Conservation (phyloP, 2,329 filamentous ascomycete genomes). For the Ophiostoma ips region DNA sequence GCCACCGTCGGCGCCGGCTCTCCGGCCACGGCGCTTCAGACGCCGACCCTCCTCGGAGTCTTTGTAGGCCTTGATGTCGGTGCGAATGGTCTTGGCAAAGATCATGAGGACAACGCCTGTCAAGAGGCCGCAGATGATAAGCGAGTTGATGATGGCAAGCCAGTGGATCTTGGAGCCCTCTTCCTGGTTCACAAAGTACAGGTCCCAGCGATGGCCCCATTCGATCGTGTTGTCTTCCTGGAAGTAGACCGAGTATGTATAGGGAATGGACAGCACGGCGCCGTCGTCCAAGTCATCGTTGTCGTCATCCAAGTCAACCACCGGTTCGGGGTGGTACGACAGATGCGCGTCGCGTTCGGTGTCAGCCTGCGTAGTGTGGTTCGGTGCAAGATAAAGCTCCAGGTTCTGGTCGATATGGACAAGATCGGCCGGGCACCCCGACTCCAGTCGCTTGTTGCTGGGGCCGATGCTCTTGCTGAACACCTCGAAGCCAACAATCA, state of each 20-base stretch:
- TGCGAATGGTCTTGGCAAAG: slow-evolving; percentile 60
- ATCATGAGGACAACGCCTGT: slow-evolving; percentile 73
- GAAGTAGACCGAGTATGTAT: slow-evolving; percentile 84
- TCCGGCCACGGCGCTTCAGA: slow-evolving; percentile 30
- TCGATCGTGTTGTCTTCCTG: slow-evolving; percentile 67
- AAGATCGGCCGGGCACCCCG: slow-evolving; percentile 55
- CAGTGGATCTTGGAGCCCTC: slow-evolving; percentile 73
- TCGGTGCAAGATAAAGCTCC: slow-evolving; percentile 53
- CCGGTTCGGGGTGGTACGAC: slow-evolving; percentile 43
- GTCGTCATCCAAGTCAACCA: slow-evolving; percentile 44
- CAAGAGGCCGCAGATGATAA: slow-evolving; percentile 68
- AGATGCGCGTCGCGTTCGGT: slow-evolving; percentile 37
- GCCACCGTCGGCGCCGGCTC: slow-evolving; percentile 18
- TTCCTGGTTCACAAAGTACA: slow-evolving; percentile 80
- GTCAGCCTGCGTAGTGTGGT: slow-evolving; percentile 37
- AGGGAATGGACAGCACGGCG: slow-evolving; percentile 59
- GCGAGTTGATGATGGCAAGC: slow-evolving; percentile 76
- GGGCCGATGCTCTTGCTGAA: slow-evolving; percentile 71
- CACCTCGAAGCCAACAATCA: slow-evolving; percentile 80
- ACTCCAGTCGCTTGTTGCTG: slow-evolving; percentile 41
- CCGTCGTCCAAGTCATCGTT: slow-evolving; percentile 50
- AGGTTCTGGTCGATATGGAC: slow-evolving; percentile 49
- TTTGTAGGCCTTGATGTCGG: slow-evolving; percentile 63
- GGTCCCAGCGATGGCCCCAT: slow-evolving; percentile 75
- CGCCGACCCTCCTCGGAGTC: slow-evolving; percentile 57